These are phyloP conservation scores for Aphanomyces astaci DNA, from an alignment of 352 stramenopile genomes.

Conservation along the genomic window DNA sequence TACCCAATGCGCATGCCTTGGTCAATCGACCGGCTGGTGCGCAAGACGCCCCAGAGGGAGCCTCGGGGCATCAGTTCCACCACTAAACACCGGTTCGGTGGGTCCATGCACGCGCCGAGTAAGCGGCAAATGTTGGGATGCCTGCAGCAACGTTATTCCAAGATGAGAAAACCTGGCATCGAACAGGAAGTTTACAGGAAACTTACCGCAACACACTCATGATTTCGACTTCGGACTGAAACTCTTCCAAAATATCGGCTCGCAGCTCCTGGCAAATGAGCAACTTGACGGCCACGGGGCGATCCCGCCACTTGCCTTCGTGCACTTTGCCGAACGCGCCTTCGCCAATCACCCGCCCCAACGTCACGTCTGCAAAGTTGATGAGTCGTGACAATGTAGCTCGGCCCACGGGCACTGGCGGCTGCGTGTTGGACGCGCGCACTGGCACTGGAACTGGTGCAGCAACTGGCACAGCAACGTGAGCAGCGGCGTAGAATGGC, in stretches of 20 bases:
- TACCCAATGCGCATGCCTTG: conserved; percentile 39
- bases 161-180: too few relatives aligned
- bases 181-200: too few relatives aligned
- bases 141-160: conserved; percentile 22
- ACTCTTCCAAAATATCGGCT: conserved; percentile 57
- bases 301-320: conserved; percentile 46
- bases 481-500: neutral
- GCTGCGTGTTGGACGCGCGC: conserved; percentile 25
- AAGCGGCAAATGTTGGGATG: conserved; percentile 97
- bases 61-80: conserved; percentile 90
- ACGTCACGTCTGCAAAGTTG: conserved; percentile 46
- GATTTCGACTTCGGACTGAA: conserved; percentile 76
- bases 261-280: conserved; percentile 65
- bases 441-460: conserved; percentile 26
- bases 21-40: conserved; percentile 40
- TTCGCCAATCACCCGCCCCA: conserved; percentile 59
- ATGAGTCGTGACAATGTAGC: conserved; percentile 34
- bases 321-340: conserved; percentile 77
- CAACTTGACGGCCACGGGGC: conserved; percentile 63
- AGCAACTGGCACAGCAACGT: neutral
- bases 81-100: conserved; percentile 91
- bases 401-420: conserved; percentile 24
- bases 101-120: conserved; percentile 90
- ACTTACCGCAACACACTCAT: conserved; percentile 71
- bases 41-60: conserved; percentile 89